These are phyloP conservation scores for Trichocladium antarcticum DNA, from an alignment of 495 filamentous ascomycete species.

Conservation along the genomic window DNA sequence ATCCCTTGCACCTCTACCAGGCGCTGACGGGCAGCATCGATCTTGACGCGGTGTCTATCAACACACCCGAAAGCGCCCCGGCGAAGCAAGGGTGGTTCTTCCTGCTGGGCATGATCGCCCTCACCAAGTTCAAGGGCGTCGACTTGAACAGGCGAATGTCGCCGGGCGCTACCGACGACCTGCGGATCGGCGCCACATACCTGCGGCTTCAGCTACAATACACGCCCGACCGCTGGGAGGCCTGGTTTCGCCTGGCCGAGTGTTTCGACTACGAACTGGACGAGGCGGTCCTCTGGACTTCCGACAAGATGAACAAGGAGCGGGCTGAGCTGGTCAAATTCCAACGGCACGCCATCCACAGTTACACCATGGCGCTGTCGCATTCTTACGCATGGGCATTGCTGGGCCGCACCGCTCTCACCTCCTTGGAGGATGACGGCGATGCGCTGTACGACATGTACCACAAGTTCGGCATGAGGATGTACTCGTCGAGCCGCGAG, in stretches of 20 bases:
- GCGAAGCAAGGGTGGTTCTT: constrained; percentile 89
- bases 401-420: constrained; percentile 34
- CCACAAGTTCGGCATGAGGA: constrained; percentile 74
- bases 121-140: constrained; percentile 73
- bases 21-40: constrained; percentile 65
- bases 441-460: constrained; percentile 72
- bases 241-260: constrained; percentile 91
- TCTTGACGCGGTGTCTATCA: constrained; percentile 42
- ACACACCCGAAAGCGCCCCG: constrained; percentile 42
- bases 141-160: constrained; percentile 61
- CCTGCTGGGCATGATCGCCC: constrained; percentile 71
- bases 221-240: constrained; percentile 77
- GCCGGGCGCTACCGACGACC: constrained; percentile 68
- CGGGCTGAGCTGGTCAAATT: constrained; percentile 58
- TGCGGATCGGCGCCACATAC: constrained; percentile 71
- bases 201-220: constrained; percentile 80
- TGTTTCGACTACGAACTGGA: constrained; percentile 86
- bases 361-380: constrained; percentile 82
- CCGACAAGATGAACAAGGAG: constrained; percentile 89
- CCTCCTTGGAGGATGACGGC: constrained; percentile 44
- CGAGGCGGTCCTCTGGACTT: constrained; percentile 85
- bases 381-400: constrained; percentile 51
- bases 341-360: constrained; percentile 81
- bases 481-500: constrained; percentile 84
- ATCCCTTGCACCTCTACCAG: constrained; percentile 68